A percentile compares a stretch with the other conserved stretches of the same genome.
Evolutionary conservation across 768 basidiomycete species (phyloP).

Genomic region (Hericium rajendrae): DNA sequence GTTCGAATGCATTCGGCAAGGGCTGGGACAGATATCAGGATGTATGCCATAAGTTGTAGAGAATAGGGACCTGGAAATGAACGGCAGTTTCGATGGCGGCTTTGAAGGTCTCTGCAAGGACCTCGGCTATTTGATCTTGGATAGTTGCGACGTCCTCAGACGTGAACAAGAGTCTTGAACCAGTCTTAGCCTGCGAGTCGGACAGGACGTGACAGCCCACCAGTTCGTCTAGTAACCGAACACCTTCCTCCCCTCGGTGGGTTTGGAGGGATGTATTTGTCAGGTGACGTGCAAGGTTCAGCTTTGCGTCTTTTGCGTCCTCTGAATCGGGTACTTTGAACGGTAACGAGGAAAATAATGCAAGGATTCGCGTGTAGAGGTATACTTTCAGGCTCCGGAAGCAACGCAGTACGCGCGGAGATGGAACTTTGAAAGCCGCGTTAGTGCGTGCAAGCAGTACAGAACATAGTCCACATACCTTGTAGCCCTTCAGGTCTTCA

Average conservation of each 20-base stretch:
- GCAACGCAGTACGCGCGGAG: conserved; percentile 82
- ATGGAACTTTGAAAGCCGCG: conserved; percentile 59
- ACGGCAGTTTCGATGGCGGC: conserved; percentile 77
- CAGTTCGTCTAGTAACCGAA: conserved; percentile 75
- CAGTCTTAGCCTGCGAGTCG: not conserved
- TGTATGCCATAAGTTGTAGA: not conserved
- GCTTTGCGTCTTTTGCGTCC: conserved; percentile 18
- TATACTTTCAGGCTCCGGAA: conserved; percentile 72
- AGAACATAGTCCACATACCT: conserved; percentile 33
- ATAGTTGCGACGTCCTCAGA: conserved; percentile 38
- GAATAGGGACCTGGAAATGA: conserved; percentile 64
- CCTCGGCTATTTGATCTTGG: conserved; percentile 48
- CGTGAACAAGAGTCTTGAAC: conserved; percentile 17
- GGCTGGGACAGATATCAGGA: conserved; percentile 35
- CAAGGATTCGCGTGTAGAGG: conserved; percentile 74
- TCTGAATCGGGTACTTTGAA: conserved; percentile 44
- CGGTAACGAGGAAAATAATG: conserved; percentile 74
- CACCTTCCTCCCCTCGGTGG: conserved; percentile 54
- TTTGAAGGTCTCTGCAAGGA: conserved; percentile 74
- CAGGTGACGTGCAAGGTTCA: conserved; percentile 63
- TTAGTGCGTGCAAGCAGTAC: not conserved
- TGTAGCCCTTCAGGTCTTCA: conserved; percentile 36
- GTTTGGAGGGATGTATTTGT: conserved; percentile 89
- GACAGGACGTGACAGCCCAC: conserved; percentile 50
- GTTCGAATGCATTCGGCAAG: conserved; percentile 86